Percentiles rank a stretch among this genome's conserved stretches.
Evolutionary conservation across 2,329 filamentous ascomycete species (phyloP).

Genomic region (Erysiphe pulchra): DNA sequence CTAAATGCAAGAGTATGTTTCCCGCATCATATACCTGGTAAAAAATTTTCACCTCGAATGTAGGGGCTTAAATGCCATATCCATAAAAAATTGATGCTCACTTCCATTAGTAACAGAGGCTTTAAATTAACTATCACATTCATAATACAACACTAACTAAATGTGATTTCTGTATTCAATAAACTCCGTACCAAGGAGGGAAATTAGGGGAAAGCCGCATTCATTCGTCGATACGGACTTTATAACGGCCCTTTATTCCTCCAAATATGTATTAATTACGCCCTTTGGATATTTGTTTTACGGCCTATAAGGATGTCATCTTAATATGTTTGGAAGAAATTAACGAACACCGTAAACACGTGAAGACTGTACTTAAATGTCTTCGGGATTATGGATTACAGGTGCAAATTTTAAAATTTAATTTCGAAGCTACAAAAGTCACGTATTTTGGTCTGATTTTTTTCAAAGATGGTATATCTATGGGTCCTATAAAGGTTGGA

Average conservation of each 20-base stretch:
- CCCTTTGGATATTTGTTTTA: neutral
- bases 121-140: neutral
- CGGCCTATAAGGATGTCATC: neutral
- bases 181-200: neutral
- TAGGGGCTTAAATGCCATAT: neutral
- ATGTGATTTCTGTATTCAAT: neutral
- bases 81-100: neutral
- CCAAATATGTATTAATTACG: neutral
- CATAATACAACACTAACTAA: neutral
- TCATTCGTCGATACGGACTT: neutral
- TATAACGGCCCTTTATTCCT: neutral
- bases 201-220: neutral
- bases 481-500: neutral
- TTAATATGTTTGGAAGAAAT: neutral
- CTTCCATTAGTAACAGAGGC: neutral
- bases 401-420: neutral
- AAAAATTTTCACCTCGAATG: neutral
- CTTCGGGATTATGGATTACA: neutral
- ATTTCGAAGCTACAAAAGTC: neutral
- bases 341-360: neutral
- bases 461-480: neutral
- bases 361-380: neutral
- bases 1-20: no score
- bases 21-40: no score
- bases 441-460: neutral